Percentiles rank a stretch among this genome's conserved stretches.
Conservation (phyloP, 2,329 filamentous ascomycete genomes). For the Ophiostoma quercus region DNA sequence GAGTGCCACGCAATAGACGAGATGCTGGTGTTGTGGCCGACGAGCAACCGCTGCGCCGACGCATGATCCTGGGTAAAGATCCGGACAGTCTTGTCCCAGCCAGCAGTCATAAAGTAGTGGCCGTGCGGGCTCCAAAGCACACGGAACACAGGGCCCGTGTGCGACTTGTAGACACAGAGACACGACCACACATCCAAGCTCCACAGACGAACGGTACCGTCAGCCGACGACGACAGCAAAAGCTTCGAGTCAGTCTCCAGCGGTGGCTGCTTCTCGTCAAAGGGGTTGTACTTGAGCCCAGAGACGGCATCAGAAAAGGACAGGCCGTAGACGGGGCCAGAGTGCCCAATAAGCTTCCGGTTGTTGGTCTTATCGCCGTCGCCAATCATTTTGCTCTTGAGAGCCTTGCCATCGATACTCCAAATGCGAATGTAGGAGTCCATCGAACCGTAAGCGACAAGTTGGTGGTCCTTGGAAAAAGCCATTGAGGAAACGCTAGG, state of each 20-base stretch:
- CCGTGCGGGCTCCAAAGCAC: conserved; percentile 87
- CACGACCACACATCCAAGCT: conserved; percentile 88
- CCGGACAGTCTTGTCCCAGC: conserved; percentile 83
- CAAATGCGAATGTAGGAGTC: conserved; percentile 96
- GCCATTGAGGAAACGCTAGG: conserved; percentile 82
- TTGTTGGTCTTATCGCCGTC: conserved; percentile 59
- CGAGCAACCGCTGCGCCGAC: conserved; percentile 78
- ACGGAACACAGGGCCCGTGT: conserved; percentile 84
- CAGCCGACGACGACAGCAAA: conserved; percentile 79
- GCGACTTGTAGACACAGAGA: conserved; percentile 87
- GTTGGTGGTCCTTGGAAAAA: conserved; percentile 83
- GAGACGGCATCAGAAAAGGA: conserved; percentile 75
- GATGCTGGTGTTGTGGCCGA: conserved; percentile 90
- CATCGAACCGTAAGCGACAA: conserved; percentile 82
- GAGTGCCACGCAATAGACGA: conserved; percentile 91
- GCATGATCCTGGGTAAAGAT: conserved; percentile 93
- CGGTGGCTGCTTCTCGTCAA: conserved; percentile 43
- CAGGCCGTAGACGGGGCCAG: conserved; percentile 81
- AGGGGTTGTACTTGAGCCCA: conserved; percentile 45
- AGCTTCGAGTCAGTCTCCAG: conserved; percentile 61
- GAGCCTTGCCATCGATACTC: conserved; percentile 78
- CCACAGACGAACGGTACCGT: conserved; percentile 87
- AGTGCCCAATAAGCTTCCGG: conserved; percentile 79
- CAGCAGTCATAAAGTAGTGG: conserved; percentile 86
- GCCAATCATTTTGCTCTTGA: conserved; percentile 59